Evolutionary conservation across 768 basidiomycete species (phyloP).

Genomic region (Lactarius sanguifluus): DNA sequence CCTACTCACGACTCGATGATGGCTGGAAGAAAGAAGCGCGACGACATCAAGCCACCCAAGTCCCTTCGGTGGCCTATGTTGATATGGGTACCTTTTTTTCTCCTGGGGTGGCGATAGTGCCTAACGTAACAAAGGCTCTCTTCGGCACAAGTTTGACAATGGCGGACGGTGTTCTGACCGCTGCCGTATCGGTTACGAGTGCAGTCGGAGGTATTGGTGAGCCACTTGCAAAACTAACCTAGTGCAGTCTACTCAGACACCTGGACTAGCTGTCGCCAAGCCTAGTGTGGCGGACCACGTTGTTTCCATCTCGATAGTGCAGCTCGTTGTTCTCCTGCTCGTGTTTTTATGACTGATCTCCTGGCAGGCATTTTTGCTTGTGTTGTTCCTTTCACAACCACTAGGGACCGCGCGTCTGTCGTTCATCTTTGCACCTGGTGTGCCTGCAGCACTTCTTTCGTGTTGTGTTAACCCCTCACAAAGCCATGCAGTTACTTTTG

Average conservation of each 20-base stretch:
- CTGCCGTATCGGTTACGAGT: constrained; percentile 66
- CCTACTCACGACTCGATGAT: constrained; percentile 31
- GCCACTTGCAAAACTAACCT: neutral
- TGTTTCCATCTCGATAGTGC: constrained; percentile 57
- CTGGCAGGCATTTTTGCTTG: constrained; percentile 50
- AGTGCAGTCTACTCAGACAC: neutral
- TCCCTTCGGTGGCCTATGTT: constrained; percentile 50
- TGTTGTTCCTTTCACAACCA: constrained; percentile 57
- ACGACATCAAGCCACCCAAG: constrained; percentile 27
- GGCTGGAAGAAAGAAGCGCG: constrained; percentile 13
- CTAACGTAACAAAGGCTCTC: constrained; percentile 43
- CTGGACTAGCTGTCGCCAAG: constrained; percentile 48
- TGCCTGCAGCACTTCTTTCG: constrained; percentile 21
- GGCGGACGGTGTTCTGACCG: constrained; percentile 67
- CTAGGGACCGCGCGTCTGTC: constrained; percentile 58
- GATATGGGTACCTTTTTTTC: constrained; percentile 45
- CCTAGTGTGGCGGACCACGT: constrained; percentile 47
- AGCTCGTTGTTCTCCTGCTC: constrained; percentile 22
- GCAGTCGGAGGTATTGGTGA: constrained; percentile 59
- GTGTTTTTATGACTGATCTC: neutral
- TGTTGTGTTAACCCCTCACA: neutral
- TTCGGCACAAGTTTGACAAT: constrained; percentile 67
- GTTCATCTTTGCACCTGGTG: constrained; percentile 55
- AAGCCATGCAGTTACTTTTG: constrained; percentile 44
- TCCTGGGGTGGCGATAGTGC: neutral